These are phyloP conservation scores for Prosopis cineraria DNA, from an alignment of 306 rosid species.

Conservation along the genomic window DNA sequence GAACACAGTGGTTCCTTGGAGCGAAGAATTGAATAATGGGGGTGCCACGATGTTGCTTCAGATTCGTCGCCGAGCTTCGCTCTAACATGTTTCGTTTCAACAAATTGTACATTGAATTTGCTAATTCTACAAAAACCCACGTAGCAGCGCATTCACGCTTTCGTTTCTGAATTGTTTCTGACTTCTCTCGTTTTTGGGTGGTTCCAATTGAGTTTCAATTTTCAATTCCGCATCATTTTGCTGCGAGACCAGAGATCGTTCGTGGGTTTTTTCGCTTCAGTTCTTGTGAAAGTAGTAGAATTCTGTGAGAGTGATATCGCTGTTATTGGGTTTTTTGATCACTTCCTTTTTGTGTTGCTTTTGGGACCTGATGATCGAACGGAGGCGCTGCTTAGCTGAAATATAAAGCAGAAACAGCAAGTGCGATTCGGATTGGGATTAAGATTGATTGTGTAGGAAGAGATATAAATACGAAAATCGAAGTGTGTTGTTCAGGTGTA, in stretches of 20 bases:
- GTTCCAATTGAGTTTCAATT: not conserved
- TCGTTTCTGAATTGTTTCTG: not conserved
- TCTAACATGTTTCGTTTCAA: slow-evolving; percentile 31
- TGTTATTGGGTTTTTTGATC: not conserved
- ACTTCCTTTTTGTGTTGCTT: not conserved
- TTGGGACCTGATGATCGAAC: slow-evolving; percentile 1
- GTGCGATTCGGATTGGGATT: slow-evolving; percentile 24
- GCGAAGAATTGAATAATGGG: not conserved
- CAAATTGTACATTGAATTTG: not conserved
- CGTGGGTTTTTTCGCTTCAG: not conserved
- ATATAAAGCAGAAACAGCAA: slow-evolving; percentile 25
- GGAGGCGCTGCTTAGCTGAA: slow-evolving; percentile 27
- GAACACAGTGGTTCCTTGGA: not conserved
- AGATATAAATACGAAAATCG: not conserved
- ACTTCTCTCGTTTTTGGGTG: not conserved
- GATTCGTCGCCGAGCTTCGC: slow-evolving; percentile 60
- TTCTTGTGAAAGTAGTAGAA: not conserved
- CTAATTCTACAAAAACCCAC: not conserved
- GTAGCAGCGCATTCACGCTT: not conserved
- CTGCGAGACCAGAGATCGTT: not conserved
- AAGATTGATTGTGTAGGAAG: not conserved
- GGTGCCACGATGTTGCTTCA: slow-evolving; percentile 41
- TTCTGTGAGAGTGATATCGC: not conserved
- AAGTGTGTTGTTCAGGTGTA: not conserved
- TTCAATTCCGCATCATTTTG: not conserved